Base-by-base conservation (phyloP, 768 basidiomycete genomes). In the Erythrobasidium yunnanense region DNA sequence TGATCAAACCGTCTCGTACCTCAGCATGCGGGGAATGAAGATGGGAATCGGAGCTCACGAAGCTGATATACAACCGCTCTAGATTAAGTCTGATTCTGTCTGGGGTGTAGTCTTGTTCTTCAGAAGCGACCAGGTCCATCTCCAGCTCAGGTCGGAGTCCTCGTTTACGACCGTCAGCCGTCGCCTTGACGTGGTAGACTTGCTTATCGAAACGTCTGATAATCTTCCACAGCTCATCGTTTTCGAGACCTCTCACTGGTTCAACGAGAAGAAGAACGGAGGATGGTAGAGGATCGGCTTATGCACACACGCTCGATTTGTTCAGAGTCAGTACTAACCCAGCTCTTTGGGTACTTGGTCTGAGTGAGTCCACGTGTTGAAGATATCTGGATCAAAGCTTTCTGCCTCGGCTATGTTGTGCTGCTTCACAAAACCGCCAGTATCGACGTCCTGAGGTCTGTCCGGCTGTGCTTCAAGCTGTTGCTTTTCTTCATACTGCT, bases 201-300 rank as follows among this genome's bases (percentile, higher is more conserved):
- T 79, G 78, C 78, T 79, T 79, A 72, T 80, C 77, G 71, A 80
- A 79, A 29, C 78, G 71, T 25, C 80, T 51, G 25, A 79, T 70
- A 27, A 80, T 71, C 32, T 75, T 74, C 67, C 76, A 77, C 0
- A 80, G 70, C 42, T 79, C 75, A 25, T 79, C 77, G 66, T 79
- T 78, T 42, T 75, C 70, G n/a, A 80, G 50, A 8, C 78, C 78
- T 52, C 34, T 23, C 29, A 66, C 65, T 55, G n/a, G 18, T 29
- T 13, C 27, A 29, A 7, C 20, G n/a, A n/a, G n/a, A n/a, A n/a
- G n/a, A n/a, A n/a, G n/a, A n/a, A n/a, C n/a, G n/a, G n/a, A n/a
- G n/a, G n/a, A n/a, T n/a, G n/a, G n/a, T n/a, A n/a, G n/a, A n/a
- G n/a, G n/a, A n/a, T n/a, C n/a, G n/a, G n/a, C n/a, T n/a, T n/a